Evolutionary conservation across 306 rosid species (phyloP).

Genomic region (Ochetophila trinervis): DNA sequence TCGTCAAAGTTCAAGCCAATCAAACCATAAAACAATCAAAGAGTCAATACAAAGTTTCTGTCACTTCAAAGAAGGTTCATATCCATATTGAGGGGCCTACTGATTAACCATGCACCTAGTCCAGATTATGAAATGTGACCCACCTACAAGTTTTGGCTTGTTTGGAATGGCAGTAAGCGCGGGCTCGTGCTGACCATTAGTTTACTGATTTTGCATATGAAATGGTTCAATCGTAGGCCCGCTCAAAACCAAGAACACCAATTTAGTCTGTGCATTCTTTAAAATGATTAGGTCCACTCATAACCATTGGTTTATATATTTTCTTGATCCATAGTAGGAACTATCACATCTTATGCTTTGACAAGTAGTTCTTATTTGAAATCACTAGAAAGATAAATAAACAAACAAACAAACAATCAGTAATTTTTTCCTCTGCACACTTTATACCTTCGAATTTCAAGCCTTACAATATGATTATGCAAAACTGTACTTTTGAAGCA

Average conservation of each 20-base stretch:
- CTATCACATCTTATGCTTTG: conserved; percentile 18
- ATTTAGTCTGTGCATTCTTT: conserved; percentile 18
- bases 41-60: conserved; percentile 9
- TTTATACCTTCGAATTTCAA: conserved; percentile 9
- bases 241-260: conserved; percentile 18
- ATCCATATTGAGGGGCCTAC: conserved; percentile 3
- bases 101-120: conserved; percentile 10
- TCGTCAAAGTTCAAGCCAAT: conserved; percentile 6
- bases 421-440: conserved; percentile 2
- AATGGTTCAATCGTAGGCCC: conserved; percentile 19
- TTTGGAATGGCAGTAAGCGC: conserved; percentile 20
- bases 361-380: conserved; percentile 4
- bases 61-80: conserved; percentile 11
- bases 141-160: conserved; percentile 17
- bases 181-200: conserved; percentile 5
- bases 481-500: conserved; percentile 17
- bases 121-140: conserved; percentile 19
- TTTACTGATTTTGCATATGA: conserved; percentile 8
- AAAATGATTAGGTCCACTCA: conserved; percentile 20
- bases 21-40: conserved; percentile 13
- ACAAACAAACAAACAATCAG: conserved; percentile 1
- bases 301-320: conserved; percentile 8
- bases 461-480: conserved; percentile 6
- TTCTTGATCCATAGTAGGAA: conserved; percentile 18
- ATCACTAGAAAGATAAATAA: neutral